phyloP scores from a whole-genome alignment of 202 grass and related monocot genomes.

The Carex arenaria region DNA sequence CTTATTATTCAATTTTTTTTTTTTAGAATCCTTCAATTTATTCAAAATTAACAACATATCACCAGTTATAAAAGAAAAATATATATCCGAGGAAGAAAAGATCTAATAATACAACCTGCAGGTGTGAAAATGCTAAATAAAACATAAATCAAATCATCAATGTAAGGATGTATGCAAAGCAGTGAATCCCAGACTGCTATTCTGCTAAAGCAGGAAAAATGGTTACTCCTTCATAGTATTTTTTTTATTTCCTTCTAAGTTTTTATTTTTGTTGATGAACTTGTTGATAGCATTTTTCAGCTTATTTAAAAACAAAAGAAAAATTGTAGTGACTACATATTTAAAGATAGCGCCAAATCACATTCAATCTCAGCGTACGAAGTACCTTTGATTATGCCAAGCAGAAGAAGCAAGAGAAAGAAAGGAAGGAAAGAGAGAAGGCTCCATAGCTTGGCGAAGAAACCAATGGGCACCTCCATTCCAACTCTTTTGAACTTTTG shows the following conservation, averaged over 20 bases:
- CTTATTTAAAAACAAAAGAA: neutral
- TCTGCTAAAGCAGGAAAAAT: neutral
- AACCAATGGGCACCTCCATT: constrained; percentile 65
- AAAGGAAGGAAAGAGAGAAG: constrained; percentile 69
- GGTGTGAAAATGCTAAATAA: too few relatives aligned
- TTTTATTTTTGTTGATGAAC: neutral
- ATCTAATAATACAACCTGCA: too few relatives aligned
- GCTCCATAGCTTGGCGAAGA: constrained; percentile 72
- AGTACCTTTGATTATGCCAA: constrained; percentile 69
- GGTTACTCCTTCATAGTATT: neutral
- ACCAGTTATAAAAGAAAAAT: too few relatives aligned
- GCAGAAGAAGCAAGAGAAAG: constrained; percentile 59
- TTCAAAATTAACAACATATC: neutral
- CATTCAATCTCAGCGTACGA: neutral
- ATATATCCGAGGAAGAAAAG: too few relatives aligned
- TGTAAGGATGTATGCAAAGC: neutral
- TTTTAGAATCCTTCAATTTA: neutral
- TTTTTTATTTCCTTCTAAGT: neutral
- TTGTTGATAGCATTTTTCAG: neutral
- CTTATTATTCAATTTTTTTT: neutral
- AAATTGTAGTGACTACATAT: neutral
- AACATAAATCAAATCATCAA: too few relatives aligned
- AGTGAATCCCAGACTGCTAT: neutral
- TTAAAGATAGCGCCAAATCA: neutral
- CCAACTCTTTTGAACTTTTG: neutral